Base-by-base conservation (phyloP, 108 stramenopile genomes). In the Fistulifera solaris region DNA sequence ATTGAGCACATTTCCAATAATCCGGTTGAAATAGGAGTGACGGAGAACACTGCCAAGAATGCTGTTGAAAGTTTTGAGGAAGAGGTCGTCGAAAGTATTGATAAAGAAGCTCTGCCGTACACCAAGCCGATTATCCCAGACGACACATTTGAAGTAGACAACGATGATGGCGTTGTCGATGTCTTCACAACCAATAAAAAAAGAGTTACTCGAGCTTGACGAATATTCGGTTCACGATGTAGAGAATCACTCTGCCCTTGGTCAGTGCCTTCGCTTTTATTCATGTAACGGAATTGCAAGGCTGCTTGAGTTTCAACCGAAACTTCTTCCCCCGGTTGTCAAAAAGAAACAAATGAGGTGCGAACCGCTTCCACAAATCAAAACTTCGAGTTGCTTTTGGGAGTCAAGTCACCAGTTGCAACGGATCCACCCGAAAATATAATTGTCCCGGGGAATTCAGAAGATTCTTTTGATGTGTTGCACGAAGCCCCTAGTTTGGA, bases 201-300 rank as follows among this genome's bases (percentile, higher is more conserved):
- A 17, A 45, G 44, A 19, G 6, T 21, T 45, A 45, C 19, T 45
- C 11, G 44, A 45, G 11, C 44, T 45, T 45, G 44, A 45, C 21
- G 44, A 45, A 11, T 45, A 45, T 21, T 45, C 44, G 6, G 44
- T 45, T 21, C 19, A 45, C 6, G 44, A 19, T 8, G 4, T 21
- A 11, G 50, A 51, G 22, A 23, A 51, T 22, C 3, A 51, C 5
- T n/a, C 50, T 51, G 26, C 24, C 4, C 50, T 51, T n/a, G 50
- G 7, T 51, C 50, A 51, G 22, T 51, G 50, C 26, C 27, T 51
- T 16, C 24, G 11, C 21, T 51, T 51, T 51, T 51, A 51, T 19
- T 51, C 24, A n/a, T 51, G 50, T 22, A 23, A 23, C 23, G 23
- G 16, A 23, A 51, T 51, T 16, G 50, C 50, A 7, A 51, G 27